Percentiles rank a stretch among this genome's conserved stretches.
Conservation (phyloP, 208 protist genomes). For the Vickermania ingenoplastis region DNA sequence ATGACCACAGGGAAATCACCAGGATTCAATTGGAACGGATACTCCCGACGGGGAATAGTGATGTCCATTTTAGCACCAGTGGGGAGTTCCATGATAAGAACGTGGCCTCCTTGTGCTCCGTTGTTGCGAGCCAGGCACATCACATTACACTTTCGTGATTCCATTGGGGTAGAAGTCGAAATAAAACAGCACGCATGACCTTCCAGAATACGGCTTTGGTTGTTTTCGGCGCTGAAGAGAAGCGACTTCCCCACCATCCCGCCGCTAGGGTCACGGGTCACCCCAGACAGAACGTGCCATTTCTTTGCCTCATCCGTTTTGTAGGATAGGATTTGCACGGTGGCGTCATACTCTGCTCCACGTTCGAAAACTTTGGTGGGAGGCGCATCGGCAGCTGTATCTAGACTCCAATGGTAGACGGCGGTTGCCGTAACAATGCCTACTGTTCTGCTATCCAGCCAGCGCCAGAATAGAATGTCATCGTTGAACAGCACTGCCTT, state of each 20-base stretch:
- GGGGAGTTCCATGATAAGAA: conserved; percentile 89
- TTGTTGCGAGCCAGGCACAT: conserved; percentile 93
- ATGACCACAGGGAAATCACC: conserved; percentile 99
- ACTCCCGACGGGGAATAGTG: conserved; percentile 42
- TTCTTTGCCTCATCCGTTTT: conserved; percentile 85
- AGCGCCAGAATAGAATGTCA: conserved; percentile 96
- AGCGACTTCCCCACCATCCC: conserved; percentile 93
- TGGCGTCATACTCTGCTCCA: conserved; percentile 69
- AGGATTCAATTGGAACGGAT: conserved; percentile 43
- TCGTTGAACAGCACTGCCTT: conserved; percentile 93
- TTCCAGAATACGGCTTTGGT: conserved; percentile 91
- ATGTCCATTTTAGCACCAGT: conserved; percentile 68
- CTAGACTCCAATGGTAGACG: conserved; percentile 98
- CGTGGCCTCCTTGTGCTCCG: conserved; percentile 63
- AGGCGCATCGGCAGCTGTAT: conserved; percentile 60
- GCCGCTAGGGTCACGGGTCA: conserved; percentile 63
- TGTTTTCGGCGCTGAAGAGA: conserved; percentile 96
- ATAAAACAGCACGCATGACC: conserved; percentile 95
- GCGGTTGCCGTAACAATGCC: conserved; percentile 92
- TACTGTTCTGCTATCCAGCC: conserved; percentile 92
- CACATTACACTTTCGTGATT: conserved; percentile 80
- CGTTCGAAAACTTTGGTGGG: conserved; percentile 97
- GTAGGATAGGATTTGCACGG: conserved; percentile 98
- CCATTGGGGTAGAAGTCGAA: conserved; percentile 54
- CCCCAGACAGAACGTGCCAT: conserved; percentile 96